Percentiles rank a stretch among this genome's conserved stretches.
Conservation (phyloP, 2,329 filamentous ascomycete genomes). For the Mariannaea sp. region DNA sequence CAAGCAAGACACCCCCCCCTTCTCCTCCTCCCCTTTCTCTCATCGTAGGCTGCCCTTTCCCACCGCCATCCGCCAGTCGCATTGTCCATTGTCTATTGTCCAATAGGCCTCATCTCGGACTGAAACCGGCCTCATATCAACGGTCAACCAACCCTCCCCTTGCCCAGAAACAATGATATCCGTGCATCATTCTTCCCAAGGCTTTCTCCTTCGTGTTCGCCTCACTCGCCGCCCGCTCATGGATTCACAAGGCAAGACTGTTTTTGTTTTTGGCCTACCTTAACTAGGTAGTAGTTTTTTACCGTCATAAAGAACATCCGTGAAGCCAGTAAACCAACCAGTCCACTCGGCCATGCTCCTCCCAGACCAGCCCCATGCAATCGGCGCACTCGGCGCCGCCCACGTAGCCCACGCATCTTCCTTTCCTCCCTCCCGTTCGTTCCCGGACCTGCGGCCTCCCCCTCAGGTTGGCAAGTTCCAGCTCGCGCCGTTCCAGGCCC, state of each 20-base stretch:
- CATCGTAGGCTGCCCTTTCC: too few relatives aligned
- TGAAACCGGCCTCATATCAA: conserved; percentile 1
- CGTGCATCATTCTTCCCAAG: not conserved
- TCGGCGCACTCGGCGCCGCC: conserved; percentile 8
- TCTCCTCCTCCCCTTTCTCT: too few relatives aligned
- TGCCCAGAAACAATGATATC: not conserved
- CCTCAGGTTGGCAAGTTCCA: conserved; percentile 10
- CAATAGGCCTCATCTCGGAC: conserved; percentile 10
- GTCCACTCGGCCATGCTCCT: conserved; percentile 2
- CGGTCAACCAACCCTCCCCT: not conserved
- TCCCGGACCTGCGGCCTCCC: conserved; percentile 29
- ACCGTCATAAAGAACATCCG: not conserved
- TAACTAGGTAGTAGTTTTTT: not conserved
- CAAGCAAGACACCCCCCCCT: not conserved
- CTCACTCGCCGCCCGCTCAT: not conserved
- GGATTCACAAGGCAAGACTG: too few relatives aligned
- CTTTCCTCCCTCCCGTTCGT: conserved; percentile 29
- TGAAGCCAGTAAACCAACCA: conserved; percentile 1
- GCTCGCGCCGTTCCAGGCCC: conserved; percentile 27
- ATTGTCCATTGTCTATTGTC: too few relatives aligned
- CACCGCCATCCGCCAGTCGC: conserved; percentile 1
- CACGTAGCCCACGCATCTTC: conserved; percentile 9
- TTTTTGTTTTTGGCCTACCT: too few relatives aligned
- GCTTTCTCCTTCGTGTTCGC: not conserved
- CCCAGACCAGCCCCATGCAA: conserved; percentile 7